Evolutionary conservation across 1,284 basidiomycete genomes (phyloP), one percentile per base, ranked within the genome.

Genomic region (Ganoderma resinaceum): DNA sequence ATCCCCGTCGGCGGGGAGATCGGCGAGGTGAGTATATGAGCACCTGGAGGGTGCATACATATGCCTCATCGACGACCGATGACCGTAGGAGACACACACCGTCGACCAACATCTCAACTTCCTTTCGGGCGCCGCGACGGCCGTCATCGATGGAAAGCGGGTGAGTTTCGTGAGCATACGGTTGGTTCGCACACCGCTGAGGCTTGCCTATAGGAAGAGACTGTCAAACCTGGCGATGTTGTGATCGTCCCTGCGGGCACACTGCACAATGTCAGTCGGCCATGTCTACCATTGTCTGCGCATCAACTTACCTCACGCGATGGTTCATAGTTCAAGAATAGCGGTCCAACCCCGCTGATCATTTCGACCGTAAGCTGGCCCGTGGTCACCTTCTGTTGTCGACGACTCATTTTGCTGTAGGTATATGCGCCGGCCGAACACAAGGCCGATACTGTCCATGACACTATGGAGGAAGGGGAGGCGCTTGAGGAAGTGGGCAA

Each of bases 401-500:
- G 6, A 57, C 11, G 1, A 26, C 23, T n/a, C 2, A 37, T 37
- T 14, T 23, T 7, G 8, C 8, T 5, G 12, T 35, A 78, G 78
- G 75, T 78, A 12, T 79, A 79, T 61, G 77, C 78, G 3, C 78
- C 78, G n/a, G 78, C 77, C 2, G 78, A 79, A 65, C 78, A 79
- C 69, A 78, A 77, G 69, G 77, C 77, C 7, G 74, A 78, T 59
- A 78, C 78, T 2, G 77, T 78, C 6, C 78, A 79, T 46, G 72
- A 76, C 40, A 73, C 67, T 0, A 66, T 76, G 40, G 76, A 76
- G 53, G 71, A 78, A 58, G 77, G 78, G 3, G 78, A 79, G 63
- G 72, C 72, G 63, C 72, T 79, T 5, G 78, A 79, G 61, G 77
- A 77, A 18, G 77, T 72, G 40, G 78, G 78, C 3, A 79, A 78